These are phyloP conservation scores for Sugiyamaella pinicola DNA, from an alignment of 1,139 yeast species.

Conservation along the genomic window DNA sequence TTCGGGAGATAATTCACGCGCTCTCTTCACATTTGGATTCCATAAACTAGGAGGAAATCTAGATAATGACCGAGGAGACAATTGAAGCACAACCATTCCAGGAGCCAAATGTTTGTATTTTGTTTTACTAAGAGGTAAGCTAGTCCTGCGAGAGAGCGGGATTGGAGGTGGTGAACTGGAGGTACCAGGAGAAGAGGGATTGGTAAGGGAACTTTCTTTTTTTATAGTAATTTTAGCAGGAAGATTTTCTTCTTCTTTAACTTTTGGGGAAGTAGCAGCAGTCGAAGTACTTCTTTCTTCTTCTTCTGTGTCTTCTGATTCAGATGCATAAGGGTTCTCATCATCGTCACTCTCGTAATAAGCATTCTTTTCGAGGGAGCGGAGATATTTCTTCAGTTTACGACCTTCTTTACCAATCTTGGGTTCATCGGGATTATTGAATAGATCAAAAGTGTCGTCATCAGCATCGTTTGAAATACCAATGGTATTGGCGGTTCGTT, in stretches of 20 bases:
- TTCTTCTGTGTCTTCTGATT: conserved; percentile 43
- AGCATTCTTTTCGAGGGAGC: conserved; percentile 84
- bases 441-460: conserved; percentile 58
- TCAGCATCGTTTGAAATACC: conserved; percentile 50
- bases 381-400: conserved; percentile 77
- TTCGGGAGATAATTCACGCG: conserved; percentile 41
- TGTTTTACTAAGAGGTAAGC: conserved; percentile 36
- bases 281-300: conserved; percentile 27
- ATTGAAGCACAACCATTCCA: conserved; percentile 69
- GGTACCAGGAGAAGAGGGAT: neutral
- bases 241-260: conserved; percentile 23
- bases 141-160: neutral
- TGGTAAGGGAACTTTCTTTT: conserved; percentile 5
- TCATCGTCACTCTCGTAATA: conserved; percentile 90
- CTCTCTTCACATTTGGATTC: conserved; percentile 65
- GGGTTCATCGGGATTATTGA: conserved; percentile 64
- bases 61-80: conserved; percentile 60
- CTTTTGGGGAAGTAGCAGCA: conserved; percentile 17
- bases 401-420: conserved; percentile 92
- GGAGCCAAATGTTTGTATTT: conserved; percentile 49
- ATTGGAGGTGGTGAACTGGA: conserved; percentile 16
- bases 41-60: conserved; percentile 81
- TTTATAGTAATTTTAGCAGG: conserved; percentile 9
- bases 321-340: conserved; percentile 76
- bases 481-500: conserved; percentile 75